Percentiles rank a stretch among this genome's conserved stretches.
Evolutionary conservation across 352 stramenopile genomes (phyloP).

Genomic region (Phytopythium oedochilum): DNA sequence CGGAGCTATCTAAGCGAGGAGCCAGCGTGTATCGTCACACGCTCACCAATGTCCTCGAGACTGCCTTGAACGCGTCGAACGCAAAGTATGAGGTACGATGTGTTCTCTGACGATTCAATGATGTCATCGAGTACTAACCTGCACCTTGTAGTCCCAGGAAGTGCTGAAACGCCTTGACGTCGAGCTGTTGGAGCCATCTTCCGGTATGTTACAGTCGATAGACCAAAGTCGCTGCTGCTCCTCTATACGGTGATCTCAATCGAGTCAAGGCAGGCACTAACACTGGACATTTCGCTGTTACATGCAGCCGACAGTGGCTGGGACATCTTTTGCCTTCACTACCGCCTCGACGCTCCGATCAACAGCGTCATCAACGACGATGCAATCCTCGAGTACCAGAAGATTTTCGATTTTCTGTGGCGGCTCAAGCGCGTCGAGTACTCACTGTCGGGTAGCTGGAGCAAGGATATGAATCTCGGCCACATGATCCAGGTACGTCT

Average conservation of each 20-base stretch:
- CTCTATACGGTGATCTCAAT: background rate
- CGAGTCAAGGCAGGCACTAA: background rate
- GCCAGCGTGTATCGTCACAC: constrained; percentile 94
- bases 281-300: background rate
- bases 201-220: constrained; percentile 25
- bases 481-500: constrained; percentile 85
- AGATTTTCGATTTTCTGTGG: constrained; percentile 91
- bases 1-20: constrained; percentile 88
- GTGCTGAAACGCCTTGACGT: constrained; percentile 93
- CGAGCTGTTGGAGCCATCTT: constrained; percentile 79
- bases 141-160: constrained; percentile 76
- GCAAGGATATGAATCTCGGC: constrained; percentile 94
- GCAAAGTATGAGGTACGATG: constrained; percentile 90
- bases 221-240: background rate
- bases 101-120: too few species aligned
- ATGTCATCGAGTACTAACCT: too few species aligned
- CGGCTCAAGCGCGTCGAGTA: constrained; percentile 88
- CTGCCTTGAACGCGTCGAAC: constrained; percentile 93
- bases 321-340: constrained; percentile 93
- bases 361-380: constrained; percentile 87
- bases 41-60: constrained; percentile 93
- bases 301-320: constrained; percentile 86
- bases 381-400: constrained; percentile 84
- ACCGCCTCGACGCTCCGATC: constrained; percentile 81
- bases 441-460: constrained; percentile 95